Percentiles rank a stretch among this genome's conserved stretches.
These are phyloP conservation scores for Cadophora sp. DNA, from an alignment of 2,329 filamentous ascomycete genomes.

Conservation along the genomic window DNA sequence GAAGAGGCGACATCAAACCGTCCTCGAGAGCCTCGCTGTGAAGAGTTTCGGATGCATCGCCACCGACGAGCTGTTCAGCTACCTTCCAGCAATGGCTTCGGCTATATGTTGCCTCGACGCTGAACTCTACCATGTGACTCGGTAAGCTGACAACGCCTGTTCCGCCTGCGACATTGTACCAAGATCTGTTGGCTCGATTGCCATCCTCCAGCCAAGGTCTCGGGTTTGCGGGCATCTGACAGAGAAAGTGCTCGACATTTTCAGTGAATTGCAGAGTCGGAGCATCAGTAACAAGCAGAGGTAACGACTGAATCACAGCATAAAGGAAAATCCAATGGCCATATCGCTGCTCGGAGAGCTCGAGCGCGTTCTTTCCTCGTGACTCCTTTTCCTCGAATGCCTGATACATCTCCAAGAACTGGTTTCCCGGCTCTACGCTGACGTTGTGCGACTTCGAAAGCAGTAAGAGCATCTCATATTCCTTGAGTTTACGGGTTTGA, in stretches of 20 bases:
- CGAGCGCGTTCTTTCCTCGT: constrained; percentile 66
- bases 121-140: constrained; percentile 65
- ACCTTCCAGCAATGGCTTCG: constrained; percentile 73
- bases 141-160: constrained; percentile 66
- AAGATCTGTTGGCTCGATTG: constrained; percentile 66
- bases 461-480: constrained; percentile 77
- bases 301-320: constrained; percentile 76
- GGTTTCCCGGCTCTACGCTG: constrained; percentile 65
- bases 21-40: background rate
- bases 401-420: constrained; percentile 74
- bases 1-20: constrained; percentile 33
- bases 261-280: constrained; percentile 72
- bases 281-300: constrained; percentile 79
- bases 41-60: background rate
- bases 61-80: constrained; percentile 62
- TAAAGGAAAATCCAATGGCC: constrained; percentile 87
- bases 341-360: constrained; percentile 73
- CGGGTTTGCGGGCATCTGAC: constrained; percentile 74
- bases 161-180: constrained; percentile 77
- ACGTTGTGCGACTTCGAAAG: constrained; percentile 84
- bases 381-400: constrained; percentile 75
- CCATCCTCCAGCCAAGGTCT: constrained; percentile 75
- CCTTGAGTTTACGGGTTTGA: constrained; percentile 74
- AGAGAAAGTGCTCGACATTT: constrained; percentile 82
- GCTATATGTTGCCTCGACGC: constrained; percentile 71